Base-by-base conservation (phyloP, 441 rosid species). In the Manihot esculenta region DNA sequence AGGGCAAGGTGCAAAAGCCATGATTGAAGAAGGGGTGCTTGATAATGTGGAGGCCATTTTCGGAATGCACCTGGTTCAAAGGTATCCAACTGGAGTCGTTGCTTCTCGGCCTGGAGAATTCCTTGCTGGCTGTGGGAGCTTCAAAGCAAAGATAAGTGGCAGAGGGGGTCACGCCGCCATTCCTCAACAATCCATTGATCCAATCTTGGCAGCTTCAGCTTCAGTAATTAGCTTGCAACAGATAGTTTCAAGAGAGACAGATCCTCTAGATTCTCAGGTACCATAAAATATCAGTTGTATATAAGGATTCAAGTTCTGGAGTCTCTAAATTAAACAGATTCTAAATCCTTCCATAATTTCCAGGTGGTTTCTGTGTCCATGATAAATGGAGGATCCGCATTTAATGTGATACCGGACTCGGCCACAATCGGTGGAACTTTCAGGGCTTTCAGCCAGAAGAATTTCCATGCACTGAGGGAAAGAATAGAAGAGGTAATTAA, bases 81-180 rank as follows among this genome's bases (percentile, higher is more conserved):
- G 0, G 38, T 86, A 78, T 72, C 74, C 85, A 0, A 26, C 47
- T 0, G 91, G 93, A 3, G 81, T 73, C 18, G 89, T 79, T 26
- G 80, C 84, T 7, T 77, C 88, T 0, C 76, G 89, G 64, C 83
- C 89, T 9, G 83, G 84, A 33, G 86, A 76, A 42, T 81, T 88
- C 70, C 81, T 86, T 41, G 93, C 91, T 0, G 93, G 93, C 6
- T 84, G 89, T 66, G 91, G 93, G 10, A 72, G 86, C 71, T 88
- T 88, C 75, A 77, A 77, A 61, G 90, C 87, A 17, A 80, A 66
- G 54, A 86, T 88, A 44, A 76, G 54, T 6, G 93, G 93, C 0
- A 85, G 80, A 79, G 91, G 91, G 9, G 91, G 91, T 14, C 89
- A 86, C 35, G 93, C 89, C 3, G 91, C 91, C 0, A 45, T 55